Base-by-base conservation (phyloP, 257 asterid species). In the Solanum chiquidenum region DNA sequence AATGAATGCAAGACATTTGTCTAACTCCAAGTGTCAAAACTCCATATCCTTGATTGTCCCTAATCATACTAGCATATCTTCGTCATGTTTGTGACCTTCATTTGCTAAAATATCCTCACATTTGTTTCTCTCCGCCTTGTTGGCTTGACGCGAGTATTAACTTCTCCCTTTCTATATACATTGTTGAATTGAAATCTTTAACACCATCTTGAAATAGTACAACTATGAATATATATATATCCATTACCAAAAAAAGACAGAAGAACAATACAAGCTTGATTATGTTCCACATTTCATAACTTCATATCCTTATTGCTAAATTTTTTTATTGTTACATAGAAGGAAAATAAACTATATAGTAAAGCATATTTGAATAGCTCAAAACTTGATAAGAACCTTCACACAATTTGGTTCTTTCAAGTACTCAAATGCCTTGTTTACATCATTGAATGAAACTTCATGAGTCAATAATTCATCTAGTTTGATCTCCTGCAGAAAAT, bases 361-460 rank as follows among this genome's bases (percentile, higher is more conserved):
- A 16, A 12, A n/a, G 7, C 74, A 34, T 72, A 34, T 18, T 72
- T 72, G 27, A 20, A 20, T 5, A 25, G 40, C 64, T 85, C 35
- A 93, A 79, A 92, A 93, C 82, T 92, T 94, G 91, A 93, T 92
- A 66, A 92, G 89, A 88, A 94, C 93, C 90, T 94, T 94, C 62
- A 93, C 83, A 87, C 92, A 72, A 66, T 89, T 83, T 21, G 96
- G 94, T 29, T 88, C 89, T 92, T 93, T 91, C 93, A 91, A 88
- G 80, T 89, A 90, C 90, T 92, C 94, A 62, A 93, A 88, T 18
- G 92, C 94, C 49, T 91, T 91, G 94, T 90, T 91, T 44, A 93
- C 68, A 77, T 93, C 94, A 83, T 88, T 91, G 55, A 93, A 90
- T 85, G 95, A 87, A 79, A 94, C 87, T 93, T 93, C 94, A 87